Evolutionary conservation across 768 basidiomycete genomes (phyloP).

Genomic region (Suillus sp.): DNA sequence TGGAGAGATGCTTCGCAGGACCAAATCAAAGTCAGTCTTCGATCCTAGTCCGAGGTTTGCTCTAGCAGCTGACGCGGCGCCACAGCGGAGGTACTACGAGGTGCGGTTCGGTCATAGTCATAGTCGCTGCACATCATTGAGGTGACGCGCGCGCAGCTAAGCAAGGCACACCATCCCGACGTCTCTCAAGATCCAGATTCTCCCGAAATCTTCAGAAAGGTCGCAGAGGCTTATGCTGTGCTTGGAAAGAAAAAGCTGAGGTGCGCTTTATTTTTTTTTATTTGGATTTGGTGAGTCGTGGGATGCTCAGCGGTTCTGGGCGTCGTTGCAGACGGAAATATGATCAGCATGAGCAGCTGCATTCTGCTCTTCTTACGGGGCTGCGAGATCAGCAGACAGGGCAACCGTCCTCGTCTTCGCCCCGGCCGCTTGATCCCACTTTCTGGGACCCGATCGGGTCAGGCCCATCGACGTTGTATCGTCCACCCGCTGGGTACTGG

Average conservation of each 20-base stretch:
- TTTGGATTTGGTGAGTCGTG: background rate
- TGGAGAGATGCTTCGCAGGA: slow-evolving; percentile 9
- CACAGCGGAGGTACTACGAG: slow-evolving; percentile 3
- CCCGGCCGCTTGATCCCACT: slow-evolving; percentile 5
- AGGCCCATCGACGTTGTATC: background rate
- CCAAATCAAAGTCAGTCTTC: slow-evolving; percentile 5
- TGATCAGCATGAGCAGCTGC: slow-evolving; percentile 2
- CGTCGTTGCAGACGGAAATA: background rate
- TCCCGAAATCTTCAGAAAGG: background rate
- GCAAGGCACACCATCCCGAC: slow-evolving; percentile 4
- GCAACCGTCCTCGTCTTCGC: background rate
- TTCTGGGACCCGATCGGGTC: background rate
- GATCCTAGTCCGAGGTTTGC: no score
- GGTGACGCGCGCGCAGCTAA: background rate
- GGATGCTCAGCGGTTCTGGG: background rate
- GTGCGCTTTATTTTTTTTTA: background rate
- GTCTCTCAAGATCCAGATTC: slow-evolving; percentile 4
- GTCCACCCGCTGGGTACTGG: slow-evolving; percentile 6
- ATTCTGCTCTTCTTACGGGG: background rate
- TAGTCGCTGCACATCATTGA: background rate
- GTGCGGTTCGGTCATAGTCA: background rate
- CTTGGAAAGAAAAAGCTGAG: slow-evolving; percentile 3
- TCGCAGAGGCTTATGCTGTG: slow-evolving; percentile 2
- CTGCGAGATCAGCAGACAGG: background rate
- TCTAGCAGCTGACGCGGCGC: background rate